Evolutionary conservation across 192 early-diverging fungal species (phyloP), one percentile per base, ranked within the genome.

Genomic region (Spinellus fusiger): DNA sequence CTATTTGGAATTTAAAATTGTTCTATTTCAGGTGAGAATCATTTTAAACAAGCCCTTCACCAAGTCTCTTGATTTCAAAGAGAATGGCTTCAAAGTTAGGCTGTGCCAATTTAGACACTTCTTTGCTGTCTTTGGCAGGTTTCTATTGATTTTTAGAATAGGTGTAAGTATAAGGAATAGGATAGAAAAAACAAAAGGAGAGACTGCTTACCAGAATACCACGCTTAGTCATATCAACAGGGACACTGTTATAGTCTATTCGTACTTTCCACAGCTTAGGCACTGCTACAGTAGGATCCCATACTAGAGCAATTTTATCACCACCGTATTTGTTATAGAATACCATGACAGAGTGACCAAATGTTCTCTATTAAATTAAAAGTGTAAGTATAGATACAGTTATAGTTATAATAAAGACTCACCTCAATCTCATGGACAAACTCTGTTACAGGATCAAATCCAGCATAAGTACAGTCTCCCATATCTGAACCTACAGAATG

Each of bases 311-410:
- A 56, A 93, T 77, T 18, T 73, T 73, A 38, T 83, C 78, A 40
- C 90, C 89, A 16, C 90, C 90, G 50, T 88, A 89, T 35, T 74
- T 62, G 61, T 93, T 85, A 67, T 84, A 73, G 76, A 93, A 93
- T 47, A 90, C 86, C 49, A 83, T 54, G n/a, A 81, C 78, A 18
- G 68, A 68, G 38, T 88, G 75, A 0, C 84, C 85, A 75, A 80
- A 90, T 8, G 79, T 59, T 10, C 51, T 59, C 63, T 78, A 53
- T 49, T 22, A 51, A 49, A 52, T 32, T 54, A 52, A 49, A 28
- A 6, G 13, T 37, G 31, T 22, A 25, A 53, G 25, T 51, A 50
- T 8, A 56, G 26, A 18, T 1, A 25, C 10, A 26, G n/a, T 35
- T 49, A 22, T 51, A 4, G 25, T 10, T 3, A 4, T 35, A 1